Conservation (phyloP, 495 filamentous ascomycete species). For the Ascodesmis nigricans region DNA sequence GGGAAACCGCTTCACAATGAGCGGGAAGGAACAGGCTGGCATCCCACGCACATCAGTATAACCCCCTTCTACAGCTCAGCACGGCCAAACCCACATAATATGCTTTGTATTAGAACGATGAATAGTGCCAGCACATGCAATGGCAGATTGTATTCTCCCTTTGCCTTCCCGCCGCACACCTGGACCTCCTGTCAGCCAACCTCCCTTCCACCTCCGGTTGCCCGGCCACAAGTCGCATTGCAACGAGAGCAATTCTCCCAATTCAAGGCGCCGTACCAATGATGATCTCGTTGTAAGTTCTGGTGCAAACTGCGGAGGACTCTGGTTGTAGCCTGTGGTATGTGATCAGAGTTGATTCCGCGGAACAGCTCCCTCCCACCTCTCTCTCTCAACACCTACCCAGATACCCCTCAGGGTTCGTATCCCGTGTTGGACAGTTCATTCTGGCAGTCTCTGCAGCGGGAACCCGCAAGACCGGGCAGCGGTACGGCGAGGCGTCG, state of each 20-base stretch:
- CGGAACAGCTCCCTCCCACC: too few relatives aligned
- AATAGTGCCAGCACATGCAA: too few relatives aligned
- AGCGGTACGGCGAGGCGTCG: too few relatives aligned
- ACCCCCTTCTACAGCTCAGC: background rate
- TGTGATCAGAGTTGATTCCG: background rate
- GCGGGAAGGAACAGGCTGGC: conserved; percentile 36
- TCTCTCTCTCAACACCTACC: conserved; percentile 9
- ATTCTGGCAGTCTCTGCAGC: too few relatives aligned
- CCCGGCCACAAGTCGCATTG: too few relatives aligned
- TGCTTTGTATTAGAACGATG: conserved; percentile 49
- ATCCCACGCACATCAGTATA: too few relatives aligned
- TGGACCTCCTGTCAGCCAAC: conserved; percentile 7
- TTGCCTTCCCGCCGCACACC: conserved; percentile 19
- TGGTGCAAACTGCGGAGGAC: conserved; percentile 16
- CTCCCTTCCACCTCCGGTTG: too few relatives aligned
- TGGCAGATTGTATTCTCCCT: conserved; percentile 18
- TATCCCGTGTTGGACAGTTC: conserved; percentile 20
- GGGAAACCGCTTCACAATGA: conserved; percentile 25
- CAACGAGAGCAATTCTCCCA: too few relatives aligned
- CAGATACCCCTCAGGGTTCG: conserved; percentile 10
- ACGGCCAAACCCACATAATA: conserved; percentile 23
- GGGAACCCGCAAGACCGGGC: too few relatives aligned
- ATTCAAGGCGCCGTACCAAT: conserved; percentile 10
- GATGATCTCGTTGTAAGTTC: conserved; percentile 20
- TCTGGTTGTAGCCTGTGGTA: conserved; percentile 16